A percentile compares a stretch with the other conserved stretches of the same genome.
phyloP scores from a whole-genome alignment of 495 filamentous ascomycete species.

The Achaetomiella virescens region DNA sequence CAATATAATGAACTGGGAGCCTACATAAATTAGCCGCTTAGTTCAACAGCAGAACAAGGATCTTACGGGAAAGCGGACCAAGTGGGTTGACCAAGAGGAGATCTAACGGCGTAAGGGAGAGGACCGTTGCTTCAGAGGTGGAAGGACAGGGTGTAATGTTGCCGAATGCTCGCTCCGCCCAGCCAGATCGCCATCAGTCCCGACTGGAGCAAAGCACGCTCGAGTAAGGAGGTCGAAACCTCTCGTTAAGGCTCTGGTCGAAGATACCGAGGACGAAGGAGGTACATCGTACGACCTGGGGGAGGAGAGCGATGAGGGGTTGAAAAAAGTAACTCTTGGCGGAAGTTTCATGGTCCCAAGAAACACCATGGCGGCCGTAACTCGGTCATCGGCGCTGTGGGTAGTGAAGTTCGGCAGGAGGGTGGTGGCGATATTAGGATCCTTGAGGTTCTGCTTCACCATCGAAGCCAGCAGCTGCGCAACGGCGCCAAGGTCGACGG shows the following conservation, averaged over 20 bases:
- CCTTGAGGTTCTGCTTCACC: background rate
- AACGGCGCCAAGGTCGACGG: background rate
- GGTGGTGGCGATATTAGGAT: constrained; percentile 20
- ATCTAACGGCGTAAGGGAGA: background rate
- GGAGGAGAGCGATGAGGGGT: background rate
- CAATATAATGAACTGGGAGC: background rate
- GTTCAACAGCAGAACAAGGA: background rate
- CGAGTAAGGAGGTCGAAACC: background rate
- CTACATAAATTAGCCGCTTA: background rate
- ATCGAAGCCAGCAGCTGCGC: background rate
- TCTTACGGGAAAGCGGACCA: background rate
- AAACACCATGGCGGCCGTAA: constrained; percentile 25
- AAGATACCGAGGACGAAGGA: background rate
- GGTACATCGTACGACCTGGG: background rate
- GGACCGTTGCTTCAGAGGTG: background rate
- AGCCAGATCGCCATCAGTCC: background rate
- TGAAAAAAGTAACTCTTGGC: background rate
- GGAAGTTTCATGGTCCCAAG: constrained; percentile 27
- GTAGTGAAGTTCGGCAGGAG: constrained; percentile 31
- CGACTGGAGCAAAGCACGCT: background rate
- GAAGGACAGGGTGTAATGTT: background rate
- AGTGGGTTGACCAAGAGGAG: background rate
- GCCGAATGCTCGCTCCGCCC: background rate
- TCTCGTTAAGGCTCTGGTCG: background rate
- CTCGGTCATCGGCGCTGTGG: constrained; percentile 24